Evolutionary conservation across 768 basidiomycete species (phyloP).

Genomic region (Leccinum longicurvipes): DNA sequence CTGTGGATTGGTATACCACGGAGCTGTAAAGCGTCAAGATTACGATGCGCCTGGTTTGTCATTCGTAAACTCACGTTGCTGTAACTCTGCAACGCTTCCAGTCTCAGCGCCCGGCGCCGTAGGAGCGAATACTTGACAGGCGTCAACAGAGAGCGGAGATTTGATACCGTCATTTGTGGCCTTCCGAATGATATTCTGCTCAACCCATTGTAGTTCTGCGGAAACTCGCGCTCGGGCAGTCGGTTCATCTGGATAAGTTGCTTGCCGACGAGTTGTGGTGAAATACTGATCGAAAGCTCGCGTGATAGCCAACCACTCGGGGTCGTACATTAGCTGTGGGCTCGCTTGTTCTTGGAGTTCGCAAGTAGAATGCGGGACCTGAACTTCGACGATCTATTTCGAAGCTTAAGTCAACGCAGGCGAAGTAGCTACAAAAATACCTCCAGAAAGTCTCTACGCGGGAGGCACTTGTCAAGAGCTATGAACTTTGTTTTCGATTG

Average conservation of each 20-base stretch:
- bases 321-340: conserved; percentile 66
- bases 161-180: background rate
- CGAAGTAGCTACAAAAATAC: conserved; percentile 34
- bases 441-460: conserved; percentile 75
- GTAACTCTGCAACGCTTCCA: conserved; percentile 38
- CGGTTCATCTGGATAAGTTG: conserved; percentile 54
- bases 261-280: conserved; percentile 48
- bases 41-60: background rate
- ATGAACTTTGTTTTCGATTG: conserved; percentile 67
- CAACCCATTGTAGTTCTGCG: conserved; percentile 66
- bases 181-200: conserved; percentile 44
- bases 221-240: conserved; percentile 52
- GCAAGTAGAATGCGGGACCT: conserved; percentile 19
- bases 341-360: conserved; percentile 4
- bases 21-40: conserved; percentile 42
- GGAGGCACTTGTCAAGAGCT: conserved; percentile 88
- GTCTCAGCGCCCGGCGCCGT: conserved; percentile 58
- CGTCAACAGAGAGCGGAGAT: conserved; percentile 36
- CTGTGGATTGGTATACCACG: conserved; percentile 83
- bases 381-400: conserved; percentile 69
- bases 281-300: conserved; percentile 83
- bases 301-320: conserved; percentile 92
- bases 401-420: background rate
- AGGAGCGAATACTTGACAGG: conserved; percentile 62
- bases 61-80: conserved; percentile 34